phyloP scores from a whole-genome alignment of 768 basidiomycete species.

The Botryobasidium botryosum region DNA sequence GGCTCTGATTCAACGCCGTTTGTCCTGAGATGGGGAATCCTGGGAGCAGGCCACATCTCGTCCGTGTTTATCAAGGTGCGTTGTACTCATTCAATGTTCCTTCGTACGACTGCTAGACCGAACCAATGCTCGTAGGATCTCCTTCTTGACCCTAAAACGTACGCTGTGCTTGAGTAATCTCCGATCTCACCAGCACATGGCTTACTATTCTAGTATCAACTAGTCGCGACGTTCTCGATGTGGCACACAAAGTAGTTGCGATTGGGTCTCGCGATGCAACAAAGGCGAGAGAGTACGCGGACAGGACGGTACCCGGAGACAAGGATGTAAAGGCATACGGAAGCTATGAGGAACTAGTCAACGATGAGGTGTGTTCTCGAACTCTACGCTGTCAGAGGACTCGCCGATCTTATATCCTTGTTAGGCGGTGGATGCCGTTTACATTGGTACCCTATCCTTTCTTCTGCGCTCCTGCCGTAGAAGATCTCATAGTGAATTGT shows the following conservation, averaged over 20 bases:
- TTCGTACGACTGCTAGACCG: neutral
- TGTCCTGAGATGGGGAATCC: constrained; percentile 71
- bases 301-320: constrained; percentile 32
- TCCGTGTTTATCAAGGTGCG: constrained; percentile 46
- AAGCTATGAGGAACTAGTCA: constrained; percentile 54
- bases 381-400: neutral
- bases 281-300: constrained; percentile 56
- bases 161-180: constrained; percentile 14
- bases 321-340: constrained; percentile 49
- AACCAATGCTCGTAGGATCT: constrained; percentile 35
- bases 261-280: constrained; percentile 59
- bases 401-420: constrained; percentile 1
- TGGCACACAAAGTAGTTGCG: constrained; percentile 48
- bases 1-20: too few relatives aligned
- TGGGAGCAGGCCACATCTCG: constrained; percentile 67
- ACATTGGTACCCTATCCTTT: constrained; percentile 51
- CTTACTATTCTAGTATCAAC: neutral
- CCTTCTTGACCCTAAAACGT: constrained; percentile 59
- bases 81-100: neutral
- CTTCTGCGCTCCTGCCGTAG: too few relatives aligned
- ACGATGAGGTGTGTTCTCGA: constrained; percentile 39
- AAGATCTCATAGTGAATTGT: too few relatives aligned
- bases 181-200: neutral
- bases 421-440: constrained; percentile 58
- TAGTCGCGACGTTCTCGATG: constrained; percentile 50